Evolutionary conservation across 345 rosid species (phyloP).

Genomic region (Pistacia atlantica): DNA sequence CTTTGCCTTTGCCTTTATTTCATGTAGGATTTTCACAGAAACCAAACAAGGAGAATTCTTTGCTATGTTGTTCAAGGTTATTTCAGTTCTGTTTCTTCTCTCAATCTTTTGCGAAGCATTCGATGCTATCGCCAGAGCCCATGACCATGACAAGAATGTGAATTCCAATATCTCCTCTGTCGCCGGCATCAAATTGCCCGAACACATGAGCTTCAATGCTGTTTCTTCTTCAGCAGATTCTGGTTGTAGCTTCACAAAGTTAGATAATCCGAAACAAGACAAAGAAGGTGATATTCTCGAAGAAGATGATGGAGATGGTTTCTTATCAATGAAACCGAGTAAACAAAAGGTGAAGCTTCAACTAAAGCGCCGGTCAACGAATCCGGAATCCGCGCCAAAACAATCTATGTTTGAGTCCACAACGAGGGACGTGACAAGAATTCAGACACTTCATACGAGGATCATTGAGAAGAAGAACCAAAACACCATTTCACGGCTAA

Average conservation of each 20-base stretch:
- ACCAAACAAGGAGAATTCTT: conserved; percentile 22
- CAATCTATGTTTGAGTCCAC: conserved; percentile 53
- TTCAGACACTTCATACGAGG: conserved; percentile 67
- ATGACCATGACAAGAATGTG: conserved; percentile 27
- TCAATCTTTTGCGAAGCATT: conserved; percentile 37
- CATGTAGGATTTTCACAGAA: conserved; percentile 25
- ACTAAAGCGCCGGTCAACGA: conserved; percentile 52
- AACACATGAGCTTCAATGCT: conserved; percentile 69
- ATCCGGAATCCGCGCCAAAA: conserved; percentile 32
- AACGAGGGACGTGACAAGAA: conserved; percentile 63
- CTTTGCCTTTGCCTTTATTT: not conserved
- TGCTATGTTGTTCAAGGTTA: conserved; percentile 53
- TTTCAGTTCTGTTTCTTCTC: conserved; percentile 37
- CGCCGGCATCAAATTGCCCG: conserved; percentile 63
- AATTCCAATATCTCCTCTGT: conserved; percentile 49
- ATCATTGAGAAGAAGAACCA: conserved; percentile 79
- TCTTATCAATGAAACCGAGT: not conserved
- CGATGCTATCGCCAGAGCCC: conserved; percentile 36
- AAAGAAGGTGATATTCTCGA: conserved; percentile 11
- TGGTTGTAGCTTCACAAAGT: conserved; percentile 56
- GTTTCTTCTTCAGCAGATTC: conserved; percentile 63
- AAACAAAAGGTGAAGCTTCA: conserved; percentile 62
- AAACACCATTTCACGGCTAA: conserved; percentile 48
- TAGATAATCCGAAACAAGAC: conserved; percentile 25
- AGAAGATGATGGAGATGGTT: conserved; percentile 17